These are phyloP conservation scores for Helianthus tuberosus DNA, from an alignment of 129 eudicot species.

Conservation along the genomic window DNA sequence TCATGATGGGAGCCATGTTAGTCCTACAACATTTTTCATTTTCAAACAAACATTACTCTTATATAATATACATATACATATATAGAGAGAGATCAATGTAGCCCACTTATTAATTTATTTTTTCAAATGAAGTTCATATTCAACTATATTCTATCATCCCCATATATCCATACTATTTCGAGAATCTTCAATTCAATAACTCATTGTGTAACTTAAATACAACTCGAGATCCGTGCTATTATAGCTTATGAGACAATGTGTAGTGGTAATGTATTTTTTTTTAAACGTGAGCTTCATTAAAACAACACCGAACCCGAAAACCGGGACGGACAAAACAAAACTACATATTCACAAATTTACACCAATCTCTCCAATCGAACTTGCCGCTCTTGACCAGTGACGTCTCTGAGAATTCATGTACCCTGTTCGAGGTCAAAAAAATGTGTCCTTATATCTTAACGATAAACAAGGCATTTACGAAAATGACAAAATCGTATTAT, in stretches of 20 bases:
- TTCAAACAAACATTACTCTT: constrained; percentile 18
- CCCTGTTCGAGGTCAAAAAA: too few species aligned
- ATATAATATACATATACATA: constrained; percentile 2
- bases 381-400: too few species aligned
- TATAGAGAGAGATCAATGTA: constrained; percentile 1
- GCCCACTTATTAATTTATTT: constrained; percentile 19
- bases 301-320: too few species aligned
- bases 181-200: constrained; percentile 23
- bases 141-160: constrained; percentile 32
- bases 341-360: too few species aligned
- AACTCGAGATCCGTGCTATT: constrained; percentile 20
- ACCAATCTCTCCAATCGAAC: too few species aligned
- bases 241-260: background rate
- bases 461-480: too few species aligned
- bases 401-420: too few species aligned
- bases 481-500: too few species aligned
- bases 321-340: too few species aligned
- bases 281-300: too few species aligned
- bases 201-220: constrained; percentile 5
- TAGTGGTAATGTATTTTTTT: too few species aligned
- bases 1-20: constrained; percentile 48
- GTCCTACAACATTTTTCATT: constrained; percentile 18
- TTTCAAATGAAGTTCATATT: constrained; percentile 3
- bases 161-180: constrained; percentile 18
- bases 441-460: too few species aligned